Percentiles rank a stretch among this genome's conserved stretches.
These are phyloP conservation scores for Soucietia sequanensis DNA, from an alignment of 805 yeast genomes.

Conservation along the genomic window DNA sequence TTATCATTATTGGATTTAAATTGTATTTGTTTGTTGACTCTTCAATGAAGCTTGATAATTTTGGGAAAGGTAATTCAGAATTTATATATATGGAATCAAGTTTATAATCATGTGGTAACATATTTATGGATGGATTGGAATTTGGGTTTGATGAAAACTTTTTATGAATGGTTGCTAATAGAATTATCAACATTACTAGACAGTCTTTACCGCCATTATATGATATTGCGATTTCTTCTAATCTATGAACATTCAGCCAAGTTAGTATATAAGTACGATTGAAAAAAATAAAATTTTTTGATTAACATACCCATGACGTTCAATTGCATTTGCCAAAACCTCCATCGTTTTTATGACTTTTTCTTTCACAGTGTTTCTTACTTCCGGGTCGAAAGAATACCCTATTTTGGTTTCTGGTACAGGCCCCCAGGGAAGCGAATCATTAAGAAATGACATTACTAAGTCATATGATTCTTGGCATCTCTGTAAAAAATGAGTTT, in stretches of 20 bases:
- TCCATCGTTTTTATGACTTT: slow-evolving; percentile 27
- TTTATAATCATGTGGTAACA: slow-evolving; percentile 30
- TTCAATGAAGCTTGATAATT: slow-evolving; percentile 65
- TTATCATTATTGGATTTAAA: slow-evolving; percentile 46
- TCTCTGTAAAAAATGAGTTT: slow-evolving; percentile 11
- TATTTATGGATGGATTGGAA: slow-evolving; percentile 7
- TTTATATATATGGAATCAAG: slow-evolving; percentile 72
- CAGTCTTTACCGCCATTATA: slow-evolving; percentile 98
- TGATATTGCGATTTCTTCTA: slow-evolving; percentile 68
- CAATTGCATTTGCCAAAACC: slow-evolving; percentile 26
- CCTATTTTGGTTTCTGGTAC: slow-evolving; percentile 14
- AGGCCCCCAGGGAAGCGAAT: slow-evolving; percentile 25
- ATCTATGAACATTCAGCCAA: slow-evolving; percentile 17
- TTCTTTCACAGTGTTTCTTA: slow-evolving; percentile 24
- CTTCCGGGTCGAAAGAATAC: slow-evolving; percentile 19
- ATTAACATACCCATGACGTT: slow-evolving; percentile 29
- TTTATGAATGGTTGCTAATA: slow-evolving; percentile 53
- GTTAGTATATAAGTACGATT: slow-evolving; percentile 15
- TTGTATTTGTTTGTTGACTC: slow-evolving; percentile 53
- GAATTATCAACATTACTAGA: slow-evolving; percentile 76
- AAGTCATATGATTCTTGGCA: slow-evolving; percentile 34
- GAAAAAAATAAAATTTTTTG: not conserved
- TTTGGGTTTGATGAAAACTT: slow-evolving; percentile 15
- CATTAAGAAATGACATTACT: slow-evolving; percentile 29
- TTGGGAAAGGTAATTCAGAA: slow-evolving; percentile 68